These are phyloP conservation scores for Trichoderma sp. DNA, from an alignment of 2,329 filamentous ascomycete species.

Conservation along the genomic window DNA sequence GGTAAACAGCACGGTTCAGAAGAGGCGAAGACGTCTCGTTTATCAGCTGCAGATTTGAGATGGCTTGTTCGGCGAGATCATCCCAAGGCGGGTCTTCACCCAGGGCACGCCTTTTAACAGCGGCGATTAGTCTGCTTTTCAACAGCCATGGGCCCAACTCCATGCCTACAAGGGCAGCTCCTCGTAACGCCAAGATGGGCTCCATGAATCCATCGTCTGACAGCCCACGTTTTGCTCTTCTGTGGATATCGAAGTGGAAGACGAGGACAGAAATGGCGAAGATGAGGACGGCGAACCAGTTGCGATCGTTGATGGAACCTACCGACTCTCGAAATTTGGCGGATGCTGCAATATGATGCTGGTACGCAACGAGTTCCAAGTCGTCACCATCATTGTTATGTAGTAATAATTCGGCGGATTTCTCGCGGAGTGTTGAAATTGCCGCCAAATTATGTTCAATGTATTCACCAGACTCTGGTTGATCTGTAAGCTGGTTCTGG, in stretches of 20 bases:
- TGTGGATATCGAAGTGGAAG: slow-evolving; percentile 26
- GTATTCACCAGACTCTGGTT: background rate
- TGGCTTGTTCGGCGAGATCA: slow-evolving; percentile 7
- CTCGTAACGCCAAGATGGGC: slow-evolving; percentile 1
- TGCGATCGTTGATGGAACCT: slow-evolving; percentile 12
- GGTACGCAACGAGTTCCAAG: background rate
- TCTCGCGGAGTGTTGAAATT: background rate
- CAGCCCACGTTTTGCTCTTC: slow-evolving; percentile 6
- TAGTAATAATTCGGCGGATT: background rate
- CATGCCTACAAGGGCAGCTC: background rate
- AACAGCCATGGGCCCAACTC: slow-evolving; percentile 6
- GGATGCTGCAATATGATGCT: slow-evolving; percentile 6
- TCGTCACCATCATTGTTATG: background rate
- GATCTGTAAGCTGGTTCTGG: background rate
- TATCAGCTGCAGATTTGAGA: background rate
- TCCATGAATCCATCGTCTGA: slow-evolving; percentile 6
- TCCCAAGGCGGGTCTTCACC: slow-evolving; percentile 12
- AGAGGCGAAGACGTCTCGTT: background rate
- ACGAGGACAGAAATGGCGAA: slow-evolving; percentile 21
- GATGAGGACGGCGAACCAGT: slow-evolving; percentile 22
- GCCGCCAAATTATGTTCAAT: slow-evolving; percentile 16
- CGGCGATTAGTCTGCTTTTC: slow-evolving; percentile 8
- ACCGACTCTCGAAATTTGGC: slow-evolving; percentile 11
- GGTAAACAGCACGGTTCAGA: background rate
- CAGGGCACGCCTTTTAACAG: background rate